Evolutionary conservation across 2,329 filamentous ascomycete species (phyloP).

Genomic region (Ophiostoma sp.): DNA sequence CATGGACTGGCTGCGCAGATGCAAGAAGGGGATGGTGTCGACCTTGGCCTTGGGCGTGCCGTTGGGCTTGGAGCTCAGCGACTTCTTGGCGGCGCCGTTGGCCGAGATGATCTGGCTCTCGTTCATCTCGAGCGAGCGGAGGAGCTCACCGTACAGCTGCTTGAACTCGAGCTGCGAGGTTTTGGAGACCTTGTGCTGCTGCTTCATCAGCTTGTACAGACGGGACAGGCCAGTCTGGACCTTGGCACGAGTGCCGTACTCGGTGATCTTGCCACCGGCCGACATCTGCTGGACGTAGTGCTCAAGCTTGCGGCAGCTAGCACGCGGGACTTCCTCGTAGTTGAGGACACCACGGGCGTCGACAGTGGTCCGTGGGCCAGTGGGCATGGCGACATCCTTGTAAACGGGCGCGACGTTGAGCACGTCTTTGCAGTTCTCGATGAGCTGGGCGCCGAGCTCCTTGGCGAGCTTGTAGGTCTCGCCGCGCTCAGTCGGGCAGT

Average conservation of each 20-base stretch:
- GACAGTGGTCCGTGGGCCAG: slow-evolving; percentile 87
- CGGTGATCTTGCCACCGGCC: slow-evolving; percentile 95
- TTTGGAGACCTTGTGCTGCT: slow-evolving; percentile 97
- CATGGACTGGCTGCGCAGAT: slow-evolving; percentile 89
- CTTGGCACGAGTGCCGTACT: slow-evolving; percentile 97
- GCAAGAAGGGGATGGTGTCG: slow-evolving; percentile 96
- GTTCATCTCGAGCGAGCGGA: slow-evolving; percentile 95
- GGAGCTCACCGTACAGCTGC: slow-evolving; percentile 87
- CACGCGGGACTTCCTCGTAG: slow-evolving; percentile 82
- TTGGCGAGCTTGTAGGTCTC: slow-evolving; percentile 99
- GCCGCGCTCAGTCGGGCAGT: slow-evolving; percentile 93
- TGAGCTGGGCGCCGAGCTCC: slow-evolving; percentile 86
- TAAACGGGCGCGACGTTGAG: slow-evolving; percentile 81
- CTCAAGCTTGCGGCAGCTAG: slow-evolving; percentile 93
- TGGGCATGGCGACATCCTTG: slow-evolving; percentile 93
- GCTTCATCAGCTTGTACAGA: slow-evolving; percentile 97
- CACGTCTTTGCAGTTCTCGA: slow-evolving; percentile 96
- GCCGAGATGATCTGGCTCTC: slow-evolving; percentile 90
- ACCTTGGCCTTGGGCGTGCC: slow-evolving; percentile 78
- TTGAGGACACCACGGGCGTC: slow-evolving; percentile 89
- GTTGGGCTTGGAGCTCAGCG: slow-evolving; percentile 48
- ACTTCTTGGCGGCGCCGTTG: slow-evolving; percentile 51
- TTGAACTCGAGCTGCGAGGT: slow-evolving; percentile 96
- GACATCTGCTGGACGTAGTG: slow-evolving; percentile 99
- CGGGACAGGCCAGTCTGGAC: slow-evolving; percentile 93